Evolutionary conservation across 2,329 filamentous ascomycete species (phyloP).

Genomic region (Aspergillus aculeatus): DNA sequence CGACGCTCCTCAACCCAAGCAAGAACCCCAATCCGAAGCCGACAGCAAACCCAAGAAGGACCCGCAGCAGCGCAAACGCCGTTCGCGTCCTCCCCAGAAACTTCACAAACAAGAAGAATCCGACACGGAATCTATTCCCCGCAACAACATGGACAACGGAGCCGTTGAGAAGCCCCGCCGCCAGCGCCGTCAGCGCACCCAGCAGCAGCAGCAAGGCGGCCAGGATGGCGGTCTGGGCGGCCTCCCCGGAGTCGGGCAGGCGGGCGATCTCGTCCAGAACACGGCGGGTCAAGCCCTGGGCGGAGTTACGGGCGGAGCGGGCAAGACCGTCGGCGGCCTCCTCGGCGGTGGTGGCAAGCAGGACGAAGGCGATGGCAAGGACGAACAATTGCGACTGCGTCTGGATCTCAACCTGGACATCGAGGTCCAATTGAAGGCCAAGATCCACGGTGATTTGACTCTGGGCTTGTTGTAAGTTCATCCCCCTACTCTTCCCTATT

Average conservation of each 20-base stretch:
- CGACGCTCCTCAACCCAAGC: background rate
- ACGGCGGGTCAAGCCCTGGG: background rate
- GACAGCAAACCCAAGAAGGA: background rate
- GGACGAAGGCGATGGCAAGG: slow-evolving; percentile 2
- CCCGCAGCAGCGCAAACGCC: background rate
- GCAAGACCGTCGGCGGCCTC: background rate
- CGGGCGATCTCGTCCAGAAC: background rate
- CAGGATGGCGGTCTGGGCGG: background rate
- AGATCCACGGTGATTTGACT: slow-evolving; percentile 80
- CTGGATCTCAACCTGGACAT: slow-evolving; percentile 78
- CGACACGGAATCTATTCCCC: background rate
- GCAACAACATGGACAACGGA: background rate
- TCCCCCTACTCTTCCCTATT: background rate
- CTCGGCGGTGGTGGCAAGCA: background rate
- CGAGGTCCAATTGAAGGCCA: slow-evolving; percentile 81
- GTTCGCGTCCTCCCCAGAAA: background rate
- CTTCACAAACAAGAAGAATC: background rate
- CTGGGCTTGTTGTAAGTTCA: slow-evolving; percentile 70
- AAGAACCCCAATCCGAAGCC: background rate
- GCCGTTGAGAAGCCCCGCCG: background rate
- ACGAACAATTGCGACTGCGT: slow-evolving; percentile 53
- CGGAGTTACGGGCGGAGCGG: background rate
- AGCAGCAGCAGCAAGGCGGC: background rate
- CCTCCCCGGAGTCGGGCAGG: background rate
- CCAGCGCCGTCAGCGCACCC: background rate